Evolutionary conservation across 1,284 basidiomycete genomes (phyloP).

Genomic region (Melampsora americana): DNA sequence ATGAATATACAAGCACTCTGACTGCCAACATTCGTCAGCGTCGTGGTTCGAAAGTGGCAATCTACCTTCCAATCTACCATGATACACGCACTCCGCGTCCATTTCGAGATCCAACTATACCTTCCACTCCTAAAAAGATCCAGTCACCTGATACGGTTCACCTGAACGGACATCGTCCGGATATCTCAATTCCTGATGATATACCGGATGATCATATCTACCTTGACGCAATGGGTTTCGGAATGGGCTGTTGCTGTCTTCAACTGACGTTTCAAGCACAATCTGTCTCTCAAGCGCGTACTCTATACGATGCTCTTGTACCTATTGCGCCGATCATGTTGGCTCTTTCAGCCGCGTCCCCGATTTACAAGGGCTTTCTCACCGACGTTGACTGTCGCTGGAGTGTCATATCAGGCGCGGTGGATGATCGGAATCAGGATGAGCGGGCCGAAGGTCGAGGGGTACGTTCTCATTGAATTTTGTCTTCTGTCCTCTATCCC

Average conservation of each 20-base stretch:
- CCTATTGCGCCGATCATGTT: slow-evolving; percentile 95
- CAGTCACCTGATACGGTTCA: not conserved
- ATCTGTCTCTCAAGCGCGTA: slow-evolving; percentile 82
- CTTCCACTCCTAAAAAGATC: slow-evolving; percentile 62
- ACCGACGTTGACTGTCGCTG: slow-evolving; percentile 96
- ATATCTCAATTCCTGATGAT: slow-evolving; percentile 79
- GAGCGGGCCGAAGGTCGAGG: slow-evolving; percentile 79
- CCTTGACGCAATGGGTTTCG: slow-evolving; percentile 99
- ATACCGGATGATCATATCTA: slow-evolving; percentile 92
- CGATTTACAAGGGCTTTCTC: slow-evolving; percentile 87
- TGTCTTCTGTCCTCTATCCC: slow-evolving; percentile 21
- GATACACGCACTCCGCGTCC: slow-evolving; percentile 82
- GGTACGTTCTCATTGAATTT: slow-evolving; percentile 44
- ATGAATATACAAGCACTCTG: slow-evolving; percentile 68
- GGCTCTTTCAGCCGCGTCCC: slow-evolving; percentile 88
- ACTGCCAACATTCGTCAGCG: slow-evolving; percentile 91
- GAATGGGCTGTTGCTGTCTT: slow-evolving; percentile 97
- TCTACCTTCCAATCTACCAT: slow-evolving; percentile 89
- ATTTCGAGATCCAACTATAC: slow-evolving; percentile 84
- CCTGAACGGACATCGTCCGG: slow-evolving; percentile 68
- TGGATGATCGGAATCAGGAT: slow-evolving; percentile 92
- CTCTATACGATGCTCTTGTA: slow-evolving; percentile 89
- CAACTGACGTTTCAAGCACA: slow-evolving; percentile 98
- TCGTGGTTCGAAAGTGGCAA: slow-evolving; percentile 87
- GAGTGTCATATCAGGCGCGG: slow-evolving; percentile 95